These are phyloP conservation scores for Neurospora sp. DNA, from an alignment of 495 filamentous ascomycete species.

Conservation along the genomic window DNA sequence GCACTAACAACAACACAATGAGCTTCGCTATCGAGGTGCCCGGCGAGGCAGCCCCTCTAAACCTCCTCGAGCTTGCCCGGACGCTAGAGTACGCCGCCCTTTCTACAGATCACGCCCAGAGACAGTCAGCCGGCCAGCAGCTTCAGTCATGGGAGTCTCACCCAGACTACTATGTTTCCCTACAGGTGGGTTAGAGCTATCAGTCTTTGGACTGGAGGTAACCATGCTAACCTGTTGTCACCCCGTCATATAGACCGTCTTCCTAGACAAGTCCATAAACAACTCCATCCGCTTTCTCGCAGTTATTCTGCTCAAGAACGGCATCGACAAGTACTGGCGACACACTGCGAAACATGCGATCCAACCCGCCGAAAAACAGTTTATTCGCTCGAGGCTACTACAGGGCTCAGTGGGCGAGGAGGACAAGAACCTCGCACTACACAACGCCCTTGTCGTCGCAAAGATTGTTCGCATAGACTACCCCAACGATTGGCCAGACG, in stretches of 20 bases:
- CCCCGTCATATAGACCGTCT: constrained; percentile 47
- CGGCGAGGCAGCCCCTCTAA: constrained; percentile 44
- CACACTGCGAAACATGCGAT: constrained; percentile 59
- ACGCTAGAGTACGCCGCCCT: constrained; percentile 62
- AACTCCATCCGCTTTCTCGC: constrained; percentile 73
- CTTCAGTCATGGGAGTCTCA: constrained; percentile 75
- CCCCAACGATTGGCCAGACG: constrained; percentile 68
- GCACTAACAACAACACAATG: constrained; percentile 21
- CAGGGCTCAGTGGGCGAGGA: constrained; percentile 64
- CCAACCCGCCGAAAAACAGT: constrained; percentile 58
- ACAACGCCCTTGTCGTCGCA: constrained; percentile 77
- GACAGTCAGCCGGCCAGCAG: constrained; percentile 73
- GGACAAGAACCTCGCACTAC: constrained; percentile 60
- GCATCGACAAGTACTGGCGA: constrained; percentile 91
- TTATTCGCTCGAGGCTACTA: constrained; percentile 63
- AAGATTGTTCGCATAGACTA: constrained; percentile 87
- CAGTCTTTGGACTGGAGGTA: neutral
- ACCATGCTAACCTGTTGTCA: neutral
- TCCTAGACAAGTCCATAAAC: constrained; percentile 65
- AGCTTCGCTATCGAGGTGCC: constrained; percentile 45
- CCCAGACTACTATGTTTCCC: constrained; percentile 61
- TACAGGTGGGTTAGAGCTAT: constrained; percentile 52
- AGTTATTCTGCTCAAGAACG: constrained; percentile 90
- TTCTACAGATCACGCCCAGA: constrained; percentile 61
- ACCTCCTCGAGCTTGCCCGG: constrained; percentile 57